These are phyloP conservation scores for Hebeloma cylindrosporum DNA, from an alignment of 768 basidiomycete species.

Conservation along the genomic window DNA sequence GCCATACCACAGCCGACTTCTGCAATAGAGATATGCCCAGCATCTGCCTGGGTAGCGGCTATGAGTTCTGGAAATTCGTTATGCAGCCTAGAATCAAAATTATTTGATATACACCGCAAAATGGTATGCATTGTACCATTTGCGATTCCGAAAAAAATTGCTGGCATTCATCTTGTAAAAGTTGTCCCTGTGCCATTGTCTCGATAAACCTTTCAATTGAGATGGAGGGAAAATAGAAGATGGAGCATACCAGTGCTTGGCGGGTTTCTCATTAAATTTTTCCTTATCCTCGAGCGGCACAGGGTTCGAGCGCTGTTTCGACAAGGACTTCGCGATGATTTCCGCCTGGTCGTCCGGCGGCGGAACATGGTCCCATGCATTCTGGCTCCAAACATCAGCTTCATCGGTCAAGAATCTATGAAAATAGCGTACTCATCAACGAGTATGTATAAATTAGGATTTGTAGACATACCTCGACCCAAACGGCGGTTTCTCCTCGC, in stretches of 20 bases:
- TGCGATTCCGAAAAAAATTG: constrained; percentile 94
- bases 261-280: constrained; percentile 72
- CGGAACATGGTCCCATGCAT: constrained; percentile 91
- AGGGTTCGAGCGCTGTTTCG: constrained; percentile 67
- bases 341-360: constrained; percentile 79
- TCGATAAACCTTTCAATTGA: constrained; percentile 1
- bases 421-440: no score
- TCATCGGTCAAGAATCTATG: constrained; percentile 75
- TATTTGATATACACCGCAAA: constrained; percentile 8
- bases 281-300: constrained; percentile 72
- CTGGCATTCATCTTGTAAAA: constrained; percentile 85
- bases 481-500: constrained; percentile 59
- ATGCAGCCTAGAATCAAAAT: constrained; percentile 58
- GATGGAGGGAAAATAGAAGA: neutral
- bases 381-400: constrained; percentile 79
- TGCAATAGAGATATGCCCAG: constrained; percentile 72
- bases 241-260: constrained; percentile 61
- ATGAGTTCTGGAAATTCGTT: constrained; percentile 94
- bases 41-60: constrained; percentile 68
- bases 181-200: constrained; percentile 79
- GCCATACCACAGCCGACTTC: constrained; percentile 89
- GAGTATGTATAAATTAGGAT: neutral
- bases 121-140: constrained; percentile 55
- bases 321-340: constrained; percentile 67
- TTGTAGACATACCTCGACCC: constrained; percentile 56